These are phyloP conservation scores for Phanerochaete sordida DNA, from an alignment of 768 basidiomycete species.

Conservation along the genomic window DNA sequence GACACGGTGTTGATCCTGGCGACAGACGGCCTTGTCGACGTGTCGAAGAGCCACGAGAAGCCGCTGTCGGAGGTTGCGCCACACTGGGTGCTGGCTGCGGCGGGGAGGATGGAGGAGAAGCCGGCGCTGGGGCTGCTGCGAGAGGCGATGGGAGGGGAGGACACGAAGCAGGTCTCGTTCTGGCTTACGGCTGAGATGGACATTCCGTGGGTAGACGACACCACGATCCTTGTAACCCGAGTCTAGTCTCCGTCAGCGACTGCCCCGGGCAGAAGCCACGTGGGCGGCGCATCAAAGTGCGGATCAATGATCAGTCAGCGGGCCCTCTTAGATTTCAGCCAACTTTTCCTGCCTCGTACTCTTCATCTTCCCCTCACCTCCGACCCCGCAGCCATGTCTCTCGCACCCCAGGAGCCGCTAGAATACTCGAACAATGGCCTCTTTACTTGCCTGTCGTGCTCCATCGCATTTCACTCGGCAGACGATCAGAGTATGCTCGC, in stretches of 20 bases:
- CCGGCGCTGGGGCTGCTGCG: conserved; percentile 41
- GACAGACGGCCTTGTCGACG: conserved; percentile 49
- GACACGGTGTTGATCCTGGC: conserved; percentile 41
- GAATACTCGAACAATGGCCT: conserved; percentile 27
- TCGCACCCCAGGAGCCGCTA: neutral
- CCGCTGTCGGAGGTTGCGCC: conserved; percentile 16
- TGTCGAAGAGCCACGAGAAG: conserved; percentile 32
- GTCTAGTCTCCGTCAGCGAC: conserved; percentile 1
- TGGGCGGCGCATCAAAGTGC: neutral
- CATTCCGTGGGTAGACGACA: conserved; percentile 56
- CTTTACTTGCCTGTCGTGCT: conserved; percentile 90
- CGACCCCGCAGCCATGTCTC: conserved; percentile 2
- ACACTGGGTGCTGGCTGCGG: conserved; percentile 32
- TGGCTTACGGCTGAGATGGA: conserved; percentile 47
- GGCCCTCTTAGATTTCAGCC: neutral
- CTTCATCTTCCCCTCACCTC: neutral
- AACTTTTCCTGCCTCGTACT: neutral
- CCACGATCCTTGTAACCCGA: conserved; percentile 37
- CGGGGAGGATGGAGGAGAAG: conserved; percentile 16
- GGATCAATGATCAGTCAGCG: conserved; percentile 6
- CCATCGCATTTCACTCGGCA: conserved; percentile 79
- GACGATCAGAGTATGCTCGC: conserved; percentile 74
- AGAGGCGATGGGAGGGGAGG: conserved; percentile 41
- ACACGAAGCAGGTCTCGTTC: conserved; percentile 38
- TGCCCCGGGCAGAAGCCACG: neutral